Base-by-base conservation (phyloP, 1,284 basidiomycete species). In the Kalmanozyma brasiliensis region DNA sequence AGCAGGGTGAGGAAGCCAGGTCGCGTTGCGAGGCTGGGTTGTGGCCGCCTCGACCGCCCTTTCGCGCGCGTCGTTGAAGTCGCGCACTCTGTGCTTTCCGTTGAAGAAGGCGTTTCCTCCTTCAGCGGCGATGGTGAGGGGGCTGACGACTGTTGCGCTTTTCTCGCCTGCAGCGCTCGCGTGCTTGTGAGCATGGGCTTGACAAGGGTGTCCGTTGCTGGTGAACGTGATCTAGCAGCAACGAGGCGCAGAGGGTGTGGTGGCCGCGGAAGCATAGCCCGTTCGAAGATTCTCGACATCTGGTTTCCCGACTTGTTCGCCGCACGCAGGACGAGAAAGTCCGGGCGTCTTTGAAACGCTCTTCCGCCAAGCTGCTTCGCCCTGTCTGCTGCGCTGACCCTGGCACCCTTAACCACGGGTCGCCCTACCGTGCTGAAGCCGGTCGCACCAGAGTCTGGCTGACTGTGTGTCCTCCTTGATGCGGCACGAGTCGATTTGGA, bases 1-100 rank as follows among this genome's bases (percentile, higher is more conserved):
- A 77, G 64, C n/a, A 77, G 60, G 2, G 66, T 60, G 20, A 74
- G 52, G 23, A 73, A 73, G n/a, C 63, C 56, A 1, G 75, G 75
- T 11, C 74, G 53, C 0, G 71, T 73, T 7, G 68, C 60, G 16
- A 75, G 58, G 1, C 60, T 52, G 0, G 73, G 70, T 3, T 47
- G 4, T 2, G 49, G 51, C 9, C 20, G 32, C 9, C 6, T n/a
- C 1, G 16, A 14, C 10, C 45, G 17, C 8, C n/a, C 23, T 24
- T 20, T 30, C n/a, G n/a, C n/a, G n/a, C n/a, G n/a, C 14, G n/a
- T 13, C 23, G 8, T n/a, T 29, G 33, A 16, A 22, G 32, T 10
- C 24, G 13, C 1, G 14, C 16, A 3, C 7, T 22, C 33, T 9
- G 10, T 29, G 16, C 8, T 24, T 17, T 17, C n/a, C 30, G 44